Conservation (phyloP, 23 red algal genomes). For the Gracilaria domingensis region DNA sequence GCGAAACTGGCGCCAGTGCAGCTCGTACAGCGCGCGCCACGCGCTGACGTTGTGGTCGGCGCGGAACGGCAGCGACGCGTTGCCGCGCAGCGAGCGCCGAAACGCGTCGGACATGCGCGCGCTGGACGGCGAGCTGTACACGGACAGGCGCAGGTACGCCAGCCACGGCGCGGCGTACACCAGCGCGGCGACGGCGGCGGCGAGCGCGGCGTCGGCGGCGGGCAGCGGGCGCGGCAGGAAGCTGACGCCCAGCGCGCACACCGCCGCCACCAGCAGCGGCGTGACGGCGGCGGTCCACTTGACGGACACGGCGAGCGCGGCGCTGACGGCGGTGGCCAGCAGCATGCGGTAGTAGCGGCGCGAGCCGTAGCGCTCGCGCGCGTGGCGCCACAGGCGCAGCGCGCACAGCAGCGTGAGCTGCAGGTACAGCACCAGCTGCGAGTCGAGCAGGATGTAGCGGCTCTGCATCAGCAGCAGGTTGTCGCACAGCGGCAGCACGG, state of each 20-base stretch:
- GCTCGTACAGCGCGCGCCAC: conserved; percentile 46
- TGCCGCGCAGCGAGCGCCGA: conserved; percentile 43
- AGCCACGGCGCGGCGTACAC: conserved; percentile 43
- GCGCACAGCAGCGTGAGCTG: conserved; percentile 53
- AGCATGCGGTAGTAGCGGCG: conserved; percentile 26
- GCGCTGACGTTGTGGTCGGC: conserved; percentile 42
- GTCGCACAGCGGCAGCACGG: conserved; percentile 68
- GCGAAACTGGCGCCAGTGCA: conserved; percentile 82
- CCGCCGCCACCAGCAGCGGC: conserved; percentile 67
- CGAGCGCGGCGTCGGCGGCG: conserved; percentile 25
- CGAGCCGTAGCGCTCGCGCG: neutral
- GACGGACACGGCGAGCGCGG: conserved; percentile 67
- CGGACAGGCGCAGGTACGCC: conserved; percentile 69
- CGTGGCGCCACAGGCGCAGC: conserved; percentile 65
- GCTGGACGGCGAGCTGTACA: conserved; percentile 56
- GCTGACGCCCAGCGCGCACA: conserved; percentile 56
- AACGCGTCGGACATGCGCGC: conserved; percentile 65
- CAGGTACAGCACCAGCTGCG: conserved; percentile 83
- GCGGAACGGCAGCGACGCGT: conserved; percentile 64
- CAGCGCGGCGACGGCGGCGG: conserved; percentile 27
- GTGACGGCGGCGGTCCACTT: conserved; percentile 94
- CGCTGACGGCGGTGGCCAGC: conserved; percentile 41
- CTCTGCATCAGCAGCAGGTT: conserved; percentile 84
- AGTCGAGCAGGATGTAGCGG: conserved; percentile 91
- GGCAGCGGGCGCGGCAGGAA: conserved; percentile 38